A percentile compares a stretch with the other conserved stretches of the same genome.
Evolutionary conservation across 768 basidiomycete species (phyloP).

Genomic region (Paxillus involutus): DNA sequence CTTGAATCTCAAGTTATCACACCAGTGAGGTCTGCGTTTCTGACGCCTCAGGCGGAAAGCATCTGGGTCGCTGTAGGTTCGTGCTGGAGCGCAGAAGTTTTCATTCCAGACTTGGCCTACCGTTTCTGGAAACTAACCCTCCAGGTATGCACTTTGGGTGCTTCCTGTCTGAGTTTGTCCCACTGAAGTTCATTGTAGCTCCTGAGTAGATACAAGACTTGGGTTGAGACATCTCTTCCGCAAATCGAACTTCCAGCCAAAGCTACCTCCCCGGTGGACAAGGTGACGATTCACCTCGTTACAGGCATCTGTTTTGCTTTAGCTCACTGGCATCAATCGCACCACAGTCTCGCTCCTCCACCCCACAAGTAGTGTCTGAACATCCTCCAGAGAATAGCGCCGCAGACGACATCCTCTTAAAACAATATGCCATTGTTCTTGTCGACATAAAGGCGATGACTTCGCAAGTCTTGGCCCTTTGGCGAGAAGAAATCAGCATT

Average conservation of each 20-base stretch:
- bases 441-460: conserved; percentile 65
- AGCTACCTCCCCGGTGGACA: conserved; percentile 33
- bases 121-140: conserved; percentile 91
- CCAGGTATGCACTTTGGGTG: conserved; percentile 55
- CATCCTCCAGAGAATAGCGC: conserved; percentile 51
- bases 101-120: conserved; percentile 76
- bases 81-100: conserved; percentile 89
- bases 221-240: conserved; percentile 64
- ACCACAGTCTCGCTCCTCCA: conserved; percentile 46
- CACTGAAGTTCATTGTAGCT: conserved; percentile 47
- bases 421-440: conserved; percentile 65
- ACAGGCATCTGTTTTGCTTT: neutral
- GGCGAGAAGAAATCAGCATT: conserved; percentile 64
- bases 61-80: conserved; percentile 71
- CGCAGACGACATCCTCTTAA: conserved; percentile 63
- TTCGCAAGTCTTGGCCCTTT: conserved; percentile 53
- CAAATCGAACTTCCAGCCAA: conserved; percentile 40
- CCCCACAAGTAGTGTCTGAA: conserved; percentile 52
- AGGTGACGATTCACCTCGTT: conserved; percentile 29
- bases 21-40: conserved; percentile 39
- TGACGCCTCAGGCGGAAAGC: conserved; percentile 63
- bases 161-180: neutral
- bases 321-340: conserved; percentile 11
- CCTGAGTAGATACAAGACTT: conserved; percentile 73
- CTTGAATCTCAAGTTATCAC: conserved; percentile 1